Conservation (phyloP, 2,329 filamentous ascomycete genomes). For the Aspergillus luchuensis region DNA sequence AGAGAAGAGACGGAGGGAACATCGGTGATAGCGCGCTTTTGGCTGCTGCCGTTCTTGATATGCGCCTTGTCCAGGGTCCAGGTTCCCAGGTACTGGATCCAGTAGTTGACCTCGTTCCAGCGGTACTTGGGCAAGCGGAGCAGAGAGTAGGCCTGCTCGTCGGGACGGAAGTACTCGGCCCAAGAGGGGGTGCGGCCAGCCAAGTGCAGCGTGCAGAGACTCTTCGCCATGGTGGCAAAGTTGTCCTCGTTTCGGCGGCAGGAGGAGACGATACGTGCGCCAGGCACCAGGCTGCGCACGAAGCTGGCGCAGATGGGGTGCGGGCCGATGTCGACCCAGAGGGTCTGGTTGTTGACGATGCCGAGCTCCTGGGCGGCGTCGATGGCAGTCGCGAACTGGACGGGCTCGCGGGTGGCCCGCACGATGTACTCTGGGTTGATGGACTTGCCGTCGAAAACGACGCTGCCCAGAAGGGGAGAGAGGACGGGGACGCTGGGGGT, state of each 20-base stretch:
- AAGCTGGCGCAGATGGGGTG: constrained; percentile 69
- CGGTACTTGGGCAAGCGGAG: constrained; percentile 66
- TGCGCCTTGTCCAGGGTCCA: constrained; percentile 68
- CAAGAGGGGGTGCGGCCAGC: constrained; percentile 56
- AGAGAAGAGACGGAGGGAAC: too few species aligned
- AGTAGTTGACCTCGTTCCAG: constrained; percentile 72
- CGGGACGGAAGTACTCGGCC: constrained; percentile 67
- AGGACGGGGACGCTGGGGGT: constrained; percentile 53
- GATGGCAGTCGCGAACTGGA: too few species aligned
- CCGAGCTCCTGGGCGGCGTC: too few species aligned
- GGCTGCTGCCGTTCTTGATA: too few species aligned
- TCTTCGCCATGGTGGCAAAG: too few species aligned
- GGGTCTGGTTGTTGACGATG: too few species aligned
- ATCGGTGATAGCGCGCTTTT: too few species aligned
- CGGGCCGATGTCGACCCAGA: constrained; percentile 62
- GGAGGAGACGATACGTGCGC: constrained; percentile 58
- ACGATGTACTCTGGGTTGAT: too few species aligned
- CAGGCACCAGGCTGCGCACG: constrained; percentile 66
- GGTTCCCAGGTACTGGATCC: constrained; percentile 71
- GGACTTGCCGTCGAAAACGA: too few species aligned
- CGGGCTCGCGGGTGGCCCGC: too few species aligned
- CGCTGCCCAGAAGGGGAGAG: constrained; percentile 67
- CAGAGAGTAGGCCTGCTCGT: constrained; percentile 60
- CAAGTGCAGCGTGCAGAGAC: too few species aligned
- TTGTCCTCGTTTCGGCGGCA: constrained; percentile 47